phyloP scores from a whole-genome alignment of 352 stramenopile genomes.

The Globisporangium rhizosaccharum region DNA sequence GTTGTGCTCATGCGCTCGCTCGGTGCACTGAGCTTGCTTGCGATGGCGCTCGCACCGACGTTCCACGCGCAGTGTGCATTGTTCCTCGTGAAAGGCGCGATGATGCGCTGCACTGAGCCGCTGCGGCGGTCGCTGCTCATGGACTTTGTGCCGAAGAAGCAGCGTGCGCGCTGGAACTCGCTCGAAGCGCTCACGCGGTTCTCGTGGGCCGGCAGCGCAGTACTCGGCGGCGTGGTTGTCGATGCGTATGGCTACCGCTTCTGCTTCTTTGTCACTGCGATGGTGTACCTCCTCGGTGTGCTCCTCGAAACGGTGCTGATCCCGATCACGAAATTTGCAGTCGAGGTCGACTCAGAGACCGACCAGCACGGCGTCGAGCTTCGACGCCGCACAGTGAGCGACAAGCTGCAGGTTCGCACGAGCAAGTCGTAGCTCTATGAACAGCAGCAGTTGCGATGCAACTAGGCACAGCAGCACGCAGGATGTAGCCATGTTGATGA shows the following conservation, averaged over 20 bases:
- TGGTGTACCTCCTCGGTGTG: conserved; percentile 41
- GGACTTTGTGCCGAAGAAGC: conserved; percentile 59
- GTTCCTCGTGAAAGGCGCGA: conserved; percentile 43
- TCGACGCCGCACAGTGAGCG: background rate
- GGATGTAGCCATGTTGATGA: too few relatives aligned
- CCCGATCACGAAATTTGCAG: conserved; percentile 41
- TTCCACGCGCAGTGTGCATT: conserved; percentile 32
- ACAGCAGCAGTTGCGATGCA: too few relatives aligned
- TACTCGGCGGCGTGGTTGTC: conserved; percentile 57
- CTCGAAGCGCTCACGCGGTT: conserved; percentile 60
- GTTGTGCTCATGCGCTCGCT: conserved; percentile 39
- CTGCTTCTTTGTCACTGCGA: conserved; percentile 50
- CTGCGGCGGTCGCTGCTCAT: conserved; percentile 67
- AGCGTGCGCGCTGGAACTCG: conserved; percentile 67
- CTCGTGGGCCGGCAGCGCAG: conserved; percentile 55
- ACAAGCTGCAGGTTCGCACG: background rate
- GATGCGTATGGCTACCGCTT: conserved; percentile 56
- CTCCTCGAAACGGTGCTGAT: conserved; percentile 50
- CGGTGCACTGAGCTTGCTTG: conserved; percentile 33
- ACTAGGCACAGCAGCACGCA: too few relatives aligned
- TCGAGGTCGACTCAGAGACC: conserved; percentile 6
- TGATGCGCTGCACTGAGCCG: conserved; percentile 62
- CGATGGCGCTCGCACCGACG: conserved; percentile 35
- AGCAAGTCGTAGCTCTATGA: too few relatives aligned
- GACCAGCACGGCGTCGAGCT: background rate